phyloP scores from a whole-genome alignment of 1,284 basidiomycete genomes.

The Termitomyces sp. region DNA sequence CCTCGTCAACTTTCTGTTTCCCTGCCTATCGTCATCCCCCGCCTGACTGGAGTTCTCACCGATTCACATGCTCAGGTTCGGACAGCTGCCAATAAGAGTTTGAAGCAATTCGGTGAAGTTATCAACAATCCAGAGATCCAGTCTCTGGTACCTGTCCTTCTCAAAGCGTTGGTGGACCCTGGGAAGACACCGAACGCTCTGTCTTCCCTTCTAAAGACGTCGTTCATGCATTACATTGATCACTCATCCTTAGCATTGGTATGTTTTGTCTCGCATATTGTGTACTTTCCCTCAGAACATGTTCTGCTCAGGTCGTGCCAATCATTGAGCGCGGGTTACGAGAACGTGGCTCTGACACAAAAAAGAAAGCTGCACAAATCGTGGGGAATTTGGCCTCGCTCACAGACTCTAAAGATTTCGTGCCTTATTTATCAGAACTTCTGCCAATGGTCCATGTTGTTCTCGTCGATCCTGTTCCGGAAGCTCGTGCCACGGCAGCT shows the following conservation, averaged over 20 bases:
- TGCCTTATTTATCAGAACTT: slow-evolving; percentile 88
- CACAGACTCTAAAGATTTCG: slow-evolving; percentile 94
- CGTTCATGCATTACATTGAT: slow-evolving; percentile 98
- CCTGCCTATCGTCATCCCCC: slow-evolving; percentile 94
- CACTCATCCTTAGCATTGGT: slow-evolving; percentile 96
- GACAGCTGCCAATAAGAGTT: slow-evolving; percentile 86
- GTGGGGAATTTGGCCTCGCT: slow-evolving; percentile 94
- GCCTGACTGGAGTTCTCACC: slow-evolving; percentile 90
- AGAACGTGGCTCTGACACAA: slow-evolving; percentile 90
- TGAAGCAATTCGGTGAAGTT: slow-evolving; percentile 98
- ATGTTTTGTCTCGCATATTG: slow-evolving; percentile 23
- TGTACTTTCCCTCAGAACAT: slow-evolving; percentile 12
- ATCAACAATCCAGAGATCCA: slow-evolving; percentile 95
- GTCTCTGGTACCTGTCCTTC: slow-evolving; percentile 83
- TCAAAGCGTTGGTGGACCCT: slow-evolving; percentile 96
- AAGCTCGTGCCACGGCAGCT: slow-evolving; percentile 94
- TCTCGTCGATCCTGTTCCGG: slow-evolving; percentile 92
- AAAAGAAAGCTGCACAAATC: slow-evolving; percentile 95
- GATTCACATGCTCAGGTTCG: slow-evolving; percentile 98
- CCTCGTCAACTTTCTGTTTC: slow-evolving; percentile 94
- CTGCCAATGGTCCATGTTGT: slow-evolving; percentile 91
- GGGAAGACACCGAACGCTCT: slow-evolving; percentile 87
- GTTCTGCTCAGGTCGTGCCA: slow-evolving; percentile 70
- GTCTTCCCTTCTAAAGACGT: slow-evolving; percentile 82
- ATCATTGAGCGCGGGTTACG: slow-evolving; percentile 92